Percentiles rank a stretch among this genome's conserved stretches.
phyloP scores from a whole-genome alignment of 352 stramenopile genomes.

The Phytophthora sojae region DNA sequence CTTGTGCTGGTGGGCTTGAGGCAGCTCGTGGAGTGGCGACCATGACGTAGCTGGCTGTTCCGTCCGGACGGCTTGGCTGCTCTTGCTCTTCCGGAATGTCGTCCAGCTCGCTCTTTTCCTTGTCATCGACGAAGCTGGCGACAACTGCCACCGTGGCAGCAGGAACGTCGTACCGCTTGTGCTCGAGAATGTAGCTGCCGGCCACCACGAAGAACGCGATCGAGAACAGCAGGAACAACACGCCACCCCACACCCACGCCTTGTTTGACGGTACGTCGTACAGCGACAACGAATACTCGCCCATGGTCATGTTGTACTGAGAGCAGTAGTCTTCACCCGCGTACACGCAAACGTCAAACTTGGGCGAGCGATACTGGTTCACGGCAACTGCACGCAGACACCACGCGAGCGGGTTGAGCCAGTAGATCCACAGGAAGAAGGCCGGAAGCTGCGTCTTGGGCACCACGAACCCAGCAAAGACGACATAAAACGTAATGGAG shows the following conservation, averaged over 20 bases:
- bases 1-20: not conserved
- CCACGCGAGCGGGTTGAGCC: conserved; percentile 60
- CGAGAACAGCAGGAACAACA: conserved; percentile 19
- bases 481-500: conserved; percentile 35
- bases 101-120: conserved; percentile 15
- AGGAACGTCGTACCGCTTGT: conserved; percentile 37
- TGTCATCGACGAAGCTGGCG: not conserved
- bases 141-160: conserved; percentile 16
- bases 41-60: conserved; percentile 20
- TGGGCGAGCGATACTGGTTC: conserved; percentile 39
- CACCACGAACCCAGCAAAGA: conserved; percentile 57
- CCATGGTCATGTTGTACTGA: conserved; percentile 34
- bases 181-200: too few relatives aligned
- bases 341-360: conserved; percentile 35
- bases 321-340: conserved; percentile 30
- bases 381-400: conserved; percentile 36
- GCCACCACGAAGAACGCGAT: too few relatives aligned
- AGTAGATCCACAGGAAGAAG: conserved; percentile 65
- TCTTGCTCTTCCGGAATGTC: conserved; percentile 8
- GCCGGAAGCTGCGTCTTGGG: conserved; percentile 38
- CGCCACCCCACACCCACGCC: conserved; percentile 29
- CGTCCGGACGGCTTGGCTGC: conserved; percentile 1
- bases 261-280: conserved; percentile 41
- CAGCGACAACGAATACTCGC: conserved; percentile 31
- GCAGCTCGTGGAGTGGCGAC: conserved; percentile 14